Evolutionary conservation across 2,329 filamentous ascomycete species (phyloP), one percentile per base, ranked within the genome.

Genomic region (Penicillium oxalicum): DNA sequence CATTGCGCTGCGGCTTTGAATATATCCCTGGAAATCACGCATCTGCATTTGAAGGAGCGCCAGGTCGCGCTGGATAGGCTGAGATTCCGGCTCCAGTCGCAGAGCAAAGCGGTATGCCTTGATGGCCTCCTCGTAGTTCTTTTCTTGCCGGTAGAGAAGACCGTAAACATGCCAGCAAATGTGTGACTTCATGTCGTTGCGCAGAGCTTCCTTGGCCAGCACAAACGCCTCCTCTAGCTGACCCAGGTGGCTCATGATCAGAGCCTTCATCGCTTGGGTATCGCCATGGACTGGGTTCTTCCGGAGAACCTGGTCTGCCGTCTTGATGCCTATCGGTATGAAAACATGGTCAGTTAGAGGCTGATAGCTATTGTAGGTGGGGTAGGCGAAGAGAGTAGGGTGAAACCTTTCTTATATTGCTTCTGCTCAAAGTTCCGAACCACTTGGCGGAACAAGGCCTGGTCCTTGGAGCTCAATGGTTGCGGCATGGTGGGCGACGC

Each of bases 151-250:
- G 73, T 95, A 97, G 44, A 98, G 79, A 59, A 98, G 74, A 29
- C 94, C 93, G 69, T 97, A 98, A 52, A 98, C 93, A 71, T 98
- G 94, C 93, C 93, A 98, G 77, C 91, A 97, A 63, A 98, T 91
- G 72, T 97, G 91, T 63, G 91, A 96, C 76, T 94, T 96, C 91
- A 98, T 97, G 69, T 97, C 91, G 63, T 91, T 89, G 58, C 86
- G 90, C 61, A 98, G 78, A 32, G 94, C 93, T 57, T 90, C 81
- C 74, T 96, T 98, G 64, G 88, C 91, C 51, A 98, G 79, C 40
- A 84, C 82, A 68, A 98, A 98, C 0, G 94, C 94, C 73, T 98
- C 93, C 49, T 95, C 89, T 28, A 86, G 84, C 73, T 95, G 91
- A 60, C 90, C 89, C 71, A 91, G 86, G 39, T 87, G 86, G 70